phyloP scores from a whole-genome alignment of 208 protist genomes.

The Acanthamoeba triangularis region DNA sequence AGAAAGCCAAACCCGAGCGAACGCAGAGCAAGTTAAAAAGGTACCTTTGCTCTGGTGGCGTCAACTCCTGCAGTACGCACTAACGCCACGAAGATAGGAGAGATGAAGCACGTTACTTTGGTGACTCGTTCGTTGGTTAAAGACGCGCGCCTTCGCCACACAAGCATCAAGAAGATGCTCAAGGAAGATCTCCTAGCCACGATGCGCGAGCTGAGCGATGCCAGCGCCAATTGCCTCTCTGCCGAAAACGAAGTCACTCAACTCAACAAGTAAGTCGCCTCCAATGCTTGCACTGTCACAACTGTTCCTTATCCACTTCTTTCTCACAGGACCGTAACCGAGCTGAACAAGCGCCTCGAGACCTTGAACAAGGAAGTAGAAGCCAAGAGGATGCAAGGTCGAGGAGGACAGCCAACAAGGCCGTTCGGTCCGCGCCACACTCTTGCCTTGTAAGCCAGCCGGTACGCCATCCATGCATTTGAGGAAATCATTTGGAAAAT shows the following conservation, averaged over 20 bases:
- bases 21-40: background rate
- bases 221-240: background rate
- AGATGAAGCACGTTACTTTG: background rate
- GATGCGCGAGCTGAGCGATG: background rate
- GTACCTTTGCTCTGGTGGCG: background rate
- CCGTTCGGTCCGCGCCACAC: too few species aligned
- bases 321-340: background rate
- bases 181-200: background rate
- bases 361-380: background rate
- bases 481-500: too few species aligned
- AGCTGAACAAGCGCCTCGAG: background rate
- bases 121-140: background rate
- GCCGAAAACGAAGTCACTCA: background rate
- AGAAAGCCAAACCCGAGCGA: background rate
- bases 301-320: background rate
- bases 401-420: too few species aligned
- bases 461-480: too few species aligned
- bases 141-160: background rate
- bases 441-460: too few species aligned
- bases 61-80: background rate
- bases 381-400: background rate
- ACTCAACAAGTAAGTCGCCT: background rate
- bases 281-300: background rate
- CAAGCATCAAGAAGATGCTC: conserved; percentile 30
- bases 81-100: background rate